Conservation (phyloP, 2,329 filamentous ascomycete genomes). For the Hypomyces rosellus region DNA sequence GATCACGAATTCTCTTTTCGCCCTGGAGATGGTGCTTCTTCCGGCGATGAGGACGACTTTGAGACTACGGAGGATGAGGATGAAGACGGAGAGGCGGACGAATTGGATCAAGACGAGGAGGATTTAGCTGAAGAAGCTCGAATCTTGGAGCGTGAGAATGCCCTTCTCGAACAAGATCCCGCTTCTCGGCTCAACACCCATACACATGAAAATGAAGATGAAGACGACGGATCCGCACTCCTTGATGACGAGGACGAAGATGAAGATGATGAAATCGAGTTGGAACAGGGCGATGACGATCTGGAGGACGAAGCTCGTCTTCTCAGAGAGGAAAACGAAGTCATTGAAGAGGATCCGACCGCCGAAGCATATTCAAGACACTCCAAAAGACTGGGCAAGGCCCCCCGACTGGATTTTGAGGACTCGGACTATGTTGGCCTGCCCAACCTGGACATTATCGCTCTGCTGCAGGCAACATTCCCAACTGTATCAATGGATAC, state of each 20-base stretch:
- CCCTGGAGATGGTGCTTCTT: conserved; percentile 21
- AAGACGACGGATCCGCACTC: conserved; percentile 31
- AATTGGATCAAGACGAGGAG: conserved; percentile 3
- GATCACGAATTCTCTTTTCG: conserved; percentile 10
- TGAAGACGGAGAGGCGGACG: conserved; percentile 11
- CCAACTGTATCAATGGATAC: conserved; percentile 33
- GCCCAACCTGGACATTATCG: conserved; percentile 25
- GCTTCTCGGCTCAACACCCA: background rate
- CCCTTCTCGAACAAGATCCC: background rate
- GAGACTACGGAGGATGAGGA: conserved; percentile 13
- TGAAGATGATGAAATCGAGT: conserved; percentile 14
- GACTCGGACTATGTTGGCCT: conserved; percentile 9
- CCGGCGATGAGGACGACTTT: conserved; percentile 18
- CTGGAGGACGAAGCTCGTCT: conserved; percentile 36
- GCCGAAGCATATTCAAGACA: conserved; percentile 8
- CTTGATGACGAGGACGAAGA: conserved; percentile 19
- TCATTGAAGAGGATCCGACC: conserved; percentile 17
- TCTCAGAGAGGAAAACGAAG: conserved; percentile 34
- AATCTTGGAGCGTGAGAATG: background rate
- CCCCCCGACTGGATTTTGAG: conserved; percentile 7
- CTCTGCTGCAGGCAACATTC: conserved; percentile 37
- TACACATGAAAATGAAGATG: background rate
- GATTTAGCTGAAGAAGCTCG: background rate
- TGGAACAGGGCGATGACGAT: conserved; percentile 12
- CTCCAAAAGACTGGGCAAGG: background rate